A percentile compares a stretch with the other conserved stretches of the same genome.
phyloP scores from a whole-genome alignment of 805 yeast species.

The Isabelozyma pseudorhagii region DNA sequence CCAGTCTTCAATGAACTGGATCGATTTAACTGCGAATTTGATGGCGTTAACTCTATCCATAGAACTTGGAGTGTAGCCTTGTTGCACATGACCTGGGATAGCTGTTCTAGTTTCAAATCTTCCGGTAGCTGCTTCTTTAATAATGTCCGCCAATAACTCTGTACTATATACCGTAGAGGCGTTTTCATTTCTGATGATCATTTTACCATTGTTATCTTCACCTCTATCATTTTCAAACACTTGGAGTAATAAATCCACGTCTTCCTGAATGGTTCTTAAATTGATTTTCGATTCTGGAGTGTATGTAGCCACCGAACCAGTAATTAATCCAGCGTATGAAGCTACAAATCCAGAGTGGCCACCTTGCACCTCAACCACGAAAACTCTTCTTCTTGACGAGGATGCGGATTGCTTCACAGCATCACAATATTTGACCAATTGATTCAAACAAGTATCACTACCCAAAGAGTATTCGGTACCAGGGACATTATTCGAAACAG shows the following conservation, averaged over 20 bases:
- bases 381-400: slow-evolving; percentile 73
- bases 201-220: slow-evolving; percentile 63
- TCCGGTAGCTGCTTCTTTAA: slow-evolving; percentile 59
- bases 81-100: slow-evolving; percentile 84
- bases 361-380: slow-evolving; percentile 82
- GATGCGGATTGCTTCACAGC: slow-evolving; percentile 77
- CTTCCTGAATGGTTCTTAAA: slow-evolving; percentile 59
- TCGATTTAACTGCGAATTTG: slow-evolving; percentile 66
- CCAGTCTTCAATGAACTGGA: slow-evolving; percentile 60
- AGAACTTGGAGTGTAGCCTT: slow-evolving; percentile 75
- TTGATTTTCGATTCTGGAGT: slow-evolving; percentile 71
- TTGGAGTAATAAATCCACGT: slow-evolving; percentile 57
- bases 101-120: slow-evolving; percentile 77
- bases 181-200: slow-evolving; percentile 63
- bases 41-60: slow-evolving; percentile 76
- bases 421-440: slow-evolving; percentile 70
- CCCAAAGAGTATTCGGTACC: slow-evolving; percentile 80
- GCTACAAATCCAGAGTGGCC: slow-evolving; percentile 83
- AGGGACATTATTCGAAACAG: slow-evolving; percentile 77
- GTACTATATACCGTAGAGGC: slow-evolving; percentile 69
- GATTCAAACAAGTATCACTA: slow-evolving; percentile 70
- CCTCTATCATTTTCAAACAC: slow-evolving; percentile 63
- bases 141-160: slow-evolving; percentile 66
- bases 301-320: slow-evolving; percentile 73
- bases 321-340: slow-evolving; percentile 60